Conservation (phyloP, 345 rosid species). For the Anastatica hierochuntica region DNA sequence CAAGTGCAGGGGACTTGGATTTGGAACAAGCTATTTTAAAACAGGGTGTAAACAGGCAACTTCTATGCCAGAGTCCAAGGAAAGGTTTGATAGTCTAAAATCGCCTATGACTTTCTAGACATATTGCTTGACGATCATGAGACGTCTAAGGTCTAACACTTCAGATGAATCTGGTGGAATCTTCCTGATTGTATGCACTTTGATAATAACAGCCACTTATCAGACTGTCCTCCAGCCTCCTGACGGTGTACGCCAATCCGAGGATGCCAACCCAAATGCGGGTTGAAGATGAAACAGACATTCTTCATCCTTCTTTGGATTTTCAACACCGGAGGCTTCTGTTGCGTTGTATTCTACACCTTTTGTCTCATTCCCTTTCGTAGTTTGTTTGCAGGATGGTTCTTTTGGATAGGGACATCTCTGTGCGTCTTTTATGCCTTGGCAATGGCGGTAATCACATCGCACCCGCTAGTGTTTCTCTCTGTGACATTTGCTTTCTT, state of each 20-base stretch:
- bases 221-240: conserved; percentile 21
- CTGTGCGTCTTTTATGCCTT: conserved; percentile 10
- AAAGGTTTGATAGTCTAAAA: no score
- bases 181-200: conserved; percentile 10
- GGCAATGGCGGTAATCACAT: conserved; percentile 14
- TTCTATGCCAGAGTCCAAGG: no score
- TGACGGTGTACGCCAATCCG: conserved; percentile 13
- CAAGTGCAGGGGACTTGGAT: no score
- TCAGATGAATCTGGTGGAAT: conserved; percentile 10
- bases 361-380: conserved; percentile 13
- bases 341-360: conserved; percentile 10
- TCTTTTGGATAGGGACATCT: neutral
- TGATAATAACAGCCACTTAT: conserved; percentile 17
- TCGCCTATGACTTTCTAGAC: no score
- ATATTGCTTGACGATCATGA: neutral
- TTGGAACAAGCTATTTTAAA: no score
- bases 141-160: neutral
- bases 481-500: neutral
- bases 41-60: no score
- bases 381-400: neutral
- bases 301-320: conserved; percentile 9
- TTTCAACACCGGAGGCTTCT: conserved; percentile 9
- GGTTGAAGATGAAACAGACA: conserved; percentile 2
- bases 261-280: neutral
- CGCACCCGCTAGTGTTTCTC: neutral